Conservation (phyloP, 441 rosid genomes). For the Hura crepitans region DNA sequence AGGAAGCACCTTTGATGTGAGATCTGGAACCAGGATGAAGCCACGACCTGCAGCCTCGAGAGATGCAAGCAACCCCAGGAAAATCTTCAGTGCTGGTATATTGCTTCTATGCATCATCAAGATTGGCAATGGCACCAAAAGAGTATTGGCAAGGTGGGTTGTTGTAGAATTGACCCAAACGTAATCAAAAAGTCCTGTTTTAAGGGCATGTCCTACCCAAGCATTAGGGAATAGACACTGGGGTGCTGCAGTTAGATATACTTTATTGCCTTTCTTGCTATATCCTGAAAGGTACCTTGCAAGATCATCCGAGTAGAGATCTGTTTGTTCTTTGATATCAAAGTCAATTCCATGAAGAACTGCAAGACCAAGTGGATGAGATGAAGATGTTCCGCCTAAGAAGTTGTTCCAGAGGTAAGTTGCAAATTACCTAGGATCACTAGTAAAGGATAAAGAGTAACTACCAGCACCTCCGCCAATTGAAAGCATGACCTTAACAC, state of each 20-base stretch:
- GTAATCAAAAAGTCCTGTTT: neutral
- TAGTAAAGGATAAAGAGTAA: neutral
- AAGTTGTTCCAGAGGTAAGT: conserved; percentile 6
- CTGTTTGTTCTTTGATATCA: neutral
- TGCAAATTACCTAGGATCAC: neutral
- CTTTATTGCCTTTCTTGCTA: neutral
- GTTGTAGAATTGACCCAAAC: conserved; percentile 7
- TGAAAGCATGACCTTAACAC: neutral
- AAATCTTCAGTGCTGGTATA: neutral
- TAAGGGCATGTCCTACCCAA: neutral
- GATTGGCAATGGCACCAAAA: neutral
- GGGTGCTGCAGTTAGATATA: neutral
- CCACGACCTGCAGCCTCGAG: neutral
- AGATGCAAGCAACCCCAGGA: conserved; percentile 2
- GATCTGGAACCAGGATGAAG: neutral
- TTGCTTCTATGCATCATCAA: neutral
- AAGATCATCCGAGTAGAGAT: conserved; percentile 5
- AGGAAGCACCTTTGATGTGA: neutral
- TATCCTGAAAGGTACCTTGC: neutral
- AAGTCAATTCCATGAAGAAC: neutral
- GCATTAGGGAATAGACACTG: conserved; percentile 5
- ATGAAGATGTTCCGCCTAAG: neutral
- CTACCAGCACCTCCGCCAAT: neutral
- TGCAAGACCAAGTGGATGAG: neutral
- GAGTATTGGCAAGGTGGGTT: conserved; percentile 6